phyloP scores from a whole-genome alignment of 169 alveolate genomes.

The Hepatocystis sp. region DNA sequence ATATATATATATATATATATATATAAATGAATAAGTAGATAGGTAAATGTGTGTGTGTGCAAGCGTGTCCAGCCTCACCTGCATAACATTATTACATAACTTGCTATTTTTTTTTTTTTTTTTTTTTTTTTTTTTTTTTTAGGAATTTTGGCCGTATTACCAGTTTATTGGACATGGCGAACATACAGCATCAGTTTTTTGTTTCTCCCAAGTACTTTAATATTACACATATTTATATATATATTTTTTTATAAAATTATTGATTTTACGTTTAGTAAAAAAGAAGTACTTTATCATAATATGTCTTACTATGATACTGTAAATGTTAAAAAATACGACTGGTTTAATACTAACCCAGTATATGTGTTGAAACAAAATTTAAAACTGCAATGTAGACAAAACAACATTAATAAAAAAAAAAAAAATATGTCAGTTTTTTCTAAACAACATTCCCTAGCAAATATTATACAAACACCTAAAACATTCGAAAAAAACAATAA shows the following conservation, averaged over 20 bases:
- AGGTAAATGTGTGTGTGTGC: too few relatives aligned
- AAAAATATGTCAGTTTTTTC: background rate
- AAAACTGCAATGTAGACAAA: background rate
- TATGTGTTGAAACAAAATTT: conserved; percentile 11
- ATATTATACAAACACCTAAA: too few relatives aligned
- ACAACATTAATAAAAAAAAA: background rate
- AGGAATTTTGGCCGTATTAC: conserved; percentile 18
- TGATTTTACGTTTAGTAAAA: background rate
- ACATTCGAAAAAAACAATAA: too few relatives aligned
- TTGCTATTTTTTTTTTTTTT: too few relatives aligned
- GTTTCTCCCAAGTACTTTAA: background rate
- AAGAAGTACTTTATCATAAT: background rate
- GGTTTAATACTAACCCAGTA: conserved; percentile 29
- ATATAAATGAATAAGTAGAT: too few relatives aligned
- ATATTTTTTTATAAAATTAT: conserved; percentile 5
- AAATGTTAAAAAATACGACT: conserved; percentile 6
- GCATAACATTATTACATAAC: too few relatives aligned
- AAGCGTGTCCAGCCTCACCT: too few relatives aligned
- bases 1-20: background rate
- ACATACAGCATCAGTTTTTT: conserved; percentile 4
- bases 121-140: conserved; percentile 2
- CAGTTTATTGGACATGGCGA: conserved; percentile 23
- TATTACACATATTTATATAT: conserved; percentile 4
- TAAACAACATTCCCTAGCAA: too few relatives aligned
- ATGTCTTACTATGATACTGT: background rate